Conservation (phyloP, 257 asterid genomes). For the Striga asiatica region DNA sequence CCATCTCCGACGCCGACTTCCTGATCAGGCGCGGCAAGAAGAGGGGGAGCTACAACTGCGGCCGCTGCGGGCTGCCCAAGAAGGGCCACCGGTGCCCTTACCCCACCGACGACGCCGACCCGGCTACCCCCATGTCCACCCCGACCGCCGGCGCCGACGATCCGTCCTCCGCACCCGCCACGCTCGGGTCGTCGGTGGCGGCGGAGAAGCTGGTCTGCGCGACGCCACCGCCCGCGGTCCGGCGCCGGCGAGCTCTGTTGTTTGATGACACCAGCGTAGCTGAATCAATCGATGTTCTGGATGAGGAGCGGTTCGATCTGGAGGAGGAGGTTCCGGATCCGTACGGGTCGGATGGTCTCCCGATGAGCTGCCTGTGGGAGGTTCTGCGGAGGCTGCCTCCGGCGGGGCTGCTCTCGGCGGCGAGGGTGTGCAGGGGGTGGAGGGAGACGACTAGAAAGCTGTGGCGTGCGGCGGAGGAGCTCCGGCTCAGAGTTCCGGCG, state of each 20-base stretch:
- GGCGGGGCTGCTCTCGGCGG: slow-evolving; percentile 49
- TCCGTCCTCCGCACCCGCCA: slow-evolving; percentile 16
- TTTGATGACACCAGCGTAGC: slow-evolving; percentile 52
- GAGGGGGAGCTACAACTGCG: slow-evolving; percentile 80
- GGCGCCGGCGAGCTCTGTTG: slow-evolving; percentile 60
- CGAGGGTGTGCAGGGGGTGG: slow-evolving; percentile 87
- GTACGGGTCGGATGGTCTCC: slow-evolving; percentile 36
- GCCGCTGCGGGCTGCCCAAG: slow-evolving; percentile 85
- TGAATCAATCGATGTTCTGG: slow-evolving; percentile 35
- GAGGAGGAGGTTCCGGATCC: slow-evolving; percentile 41
- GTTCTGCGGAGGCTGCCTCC: slow-evolving; percentile 83
- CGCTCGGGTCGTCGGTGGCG: too few relatives aligned
- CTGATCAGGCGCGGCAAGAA: slow-evolving; percentile 46
- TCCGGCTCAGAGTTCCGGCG: slow-evolving; percentile 70
- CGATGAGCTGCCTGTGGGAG: slow-evolving; percentile 70
- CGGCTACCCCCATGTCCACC: slow-evolving; percentile 22
- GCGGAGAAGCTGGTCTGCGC: slow-evolving; percentile 13
- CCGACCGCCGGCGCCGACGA: slow-evolving; percentile 24
- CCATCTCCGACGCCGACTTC: slow-evolving; percentile 43
- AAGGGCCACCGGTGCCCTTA: slow-evolving; percentile 62
- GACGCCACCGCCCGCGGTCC: slow-evolving; percentile 29
- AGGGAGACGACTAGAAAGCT: slow-evolving; percentile 56
- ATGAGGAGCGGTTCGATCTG: slow-evolving; percentile 27
- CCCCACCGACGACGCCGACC: slow-evolving; percentile 9
- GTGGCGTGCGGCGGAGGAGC: slow-evolving; percentile 90